Evolutionary conservation across 805 yeast species (phyloP), one percentile per base, ranked within the genome.

Genomic region (Suhomyces canberraensis): DNA sequence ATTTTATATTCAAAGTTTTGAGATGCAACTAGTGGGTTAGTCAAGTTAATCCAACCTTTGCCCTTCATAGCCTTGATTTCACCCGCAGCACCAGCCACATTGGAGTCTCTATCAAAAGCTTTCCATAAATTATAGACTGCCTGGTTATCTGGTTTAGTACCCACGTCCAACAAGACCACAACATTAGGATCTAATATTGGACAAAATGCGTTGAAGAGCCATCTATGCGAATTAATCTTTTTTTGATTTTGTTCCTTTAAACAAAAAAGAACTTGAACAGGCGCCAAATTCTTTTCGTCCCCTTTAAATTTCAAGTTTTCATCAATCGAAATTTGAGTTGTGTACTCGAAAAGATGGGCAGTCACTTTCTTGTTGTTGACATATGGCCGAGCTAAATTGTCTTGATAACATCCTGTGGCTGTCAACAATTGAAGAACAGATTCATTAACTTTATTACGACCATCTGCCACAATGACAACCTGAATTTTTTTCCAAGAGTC

Each of bases 11-110:
- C 98, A 52, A 91, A 91, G 58, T 91, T 91, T 58, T 91, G 98
- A 1, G 96, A 87, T 0, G 97, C 97, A 31, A 91, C 96, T 29
- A 91, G 66, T 8, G 98, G 98, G 59, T 91, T 91, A 16, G 86
- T 58, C 43, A 93, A 67, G 46, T 90, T 87, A 16, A 66, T 52
- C 76, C 97, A 88, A 19, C 80, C 84, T 50, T 80, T 84, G 29
- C 98, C 99, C 51, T 88, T 89, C 86, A 91, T 83, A 0, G 98
- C 88, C 44, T 84, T 84, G 55, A 93, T 90, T 60, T 93, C 98
- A 44, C 99, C 99, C 11, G 98, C 97, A 1, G 96, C 98, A 45
- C 99, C 99, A 0, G 96, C 99, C 36, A 93, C 96, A 51, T 91
- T 90, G 1, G 97, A 89, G 56, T 93, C 97, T 48, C 80, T 75